Evolutionary conservation across 495 filamentous ascomycete genomes (phyloP), one percentile per base, ranked within the genome.

Genomic region (Talaromyces borbonicus): DNA sequence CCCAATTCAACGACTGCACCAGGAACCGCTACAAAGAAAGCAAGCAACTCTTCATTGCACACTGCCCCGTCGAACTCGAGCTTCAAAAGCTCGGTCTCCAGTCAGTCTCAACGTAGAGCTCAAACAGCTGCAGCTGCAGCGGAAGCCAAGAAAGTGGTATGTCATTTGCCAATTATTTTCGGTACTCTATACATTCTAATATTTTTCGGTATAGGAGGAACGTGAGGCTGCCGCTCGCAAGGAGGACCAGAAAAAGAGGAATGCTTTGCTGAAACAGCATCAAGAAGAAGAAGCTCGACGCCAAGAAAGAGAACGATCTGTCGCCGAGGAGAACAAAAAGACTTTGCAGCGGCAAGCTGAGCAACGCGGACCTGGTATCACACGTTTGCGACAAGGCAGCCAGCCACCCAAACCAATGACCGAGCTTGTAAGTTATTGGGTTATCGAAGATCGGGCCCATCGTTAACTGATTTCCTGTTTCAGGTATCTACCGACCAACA

Each of bases 141-240:
- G n/a, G 84, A 83, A 37, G 77, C 75, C 52, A 86, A 85, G 60
- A 86, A 80, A 52, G 85, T 90, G 54, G 58, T 58, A 52, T 50
- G 57, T 20, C 1, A 7, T 9, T n/a, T 40, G 3, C n/a, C 23
- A 47, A 32, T n/a, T 8, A 1, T 33, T 4, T 19, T 16, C 18
- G 7, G 27, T 15, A 2, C n/a, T n/a, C n/a, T n/a, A n/a, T n/a
- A n/a, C n/a, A n/a, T n/a, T n/a, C n/a, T 27, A 47, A 32, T n/a
- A 8, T 1, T 33, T 4, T 19, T 16, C 18, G 7, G 27, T 15
- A 2, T 60, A 78, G 55, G 87, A 92, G 52, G 85, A 90, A 56
- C 78, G 76, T 26, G 81, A 80, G 22, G 85, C 93, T 20, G 80
- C 81, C 24, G 85, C 85, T 59, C 75, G 75, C 1, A 85, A 90